Percentiles rank a stretch among this genome's conserved stretches.
Evolutionary conservation across 495 filamentous ascomycete genomes (phyloP).

Genomic region (Podospora conica): DNA sequence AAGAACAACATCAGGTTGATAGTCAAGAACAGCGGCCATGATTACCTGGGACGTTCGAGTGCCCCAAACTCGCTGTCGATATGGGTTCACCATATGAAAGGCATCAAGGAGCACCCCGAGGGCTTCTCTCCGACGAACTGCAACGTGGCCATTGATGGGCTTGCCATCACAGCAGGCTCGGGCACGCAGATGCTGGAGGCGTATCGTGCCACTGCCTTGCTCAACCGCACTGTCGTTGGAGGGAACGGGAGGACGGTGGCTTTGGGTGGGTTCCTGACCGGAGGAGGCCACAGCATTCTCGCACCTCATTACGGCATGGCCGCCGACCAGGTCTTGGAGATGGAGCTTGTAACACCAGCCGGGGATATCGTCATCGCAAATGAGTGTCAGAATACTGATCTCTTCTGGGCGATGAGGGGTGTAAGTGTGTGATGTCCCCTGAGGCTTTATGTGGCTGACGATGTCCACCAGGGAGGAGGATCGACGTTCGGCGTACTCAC

Average conservation of each 20-base stretch:
- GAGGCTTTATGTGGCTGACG: background rate
- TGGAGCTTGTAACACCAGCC: conserved; percentile 50
- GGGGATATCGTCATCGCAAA: conserved; percentile 48
- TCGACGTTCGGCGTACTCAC: conserved; percentile 58
- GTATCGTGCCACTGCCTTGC: conserved; percentile 22
- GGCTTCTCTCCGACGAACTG: conserved; percentile 30
- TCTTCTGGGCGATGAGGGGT: conserved; percentile 62
- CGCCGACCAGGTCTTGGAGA: conserved; percentile 55
- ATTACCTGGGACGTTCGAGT: conserved; percentile 45
- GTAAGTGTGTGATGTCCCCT: background rate
- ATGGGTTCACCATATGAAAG: conserved; percentile 42
- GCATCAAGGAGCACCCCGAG: conserved; percentile 25
- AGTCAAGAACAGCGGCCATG: conserved; percentile 58
- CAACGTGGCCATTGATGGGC: conserved; percentile 21
- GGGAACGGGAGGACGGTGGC: conserved; percentile 21
- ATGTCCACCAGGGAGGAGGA: conserved; percentile 43
- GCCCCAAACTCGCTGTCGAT: conserved; percentile 41
- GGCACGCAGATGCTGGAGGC: conserved; percentile 30
- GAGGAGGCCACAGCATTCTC: conserved; percentile 54
- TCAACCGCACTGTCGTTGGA: conserved; percentile 28
- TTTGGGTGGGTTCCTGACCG: conserved; percentile 51
- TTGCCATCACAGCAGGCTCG: conserved; percentile 30
- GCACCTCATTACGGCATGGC: conserved; percentile 51
- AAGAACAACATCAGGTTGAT: conserved; percentile 51
- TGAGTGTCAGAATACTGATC: conserved; percentile 48